These are phyloP conservation scores for Decorospora gaudefroyi DNA, from an alignment of 2,329 filamentous ascomycete species.

Conservation along the genomic window DNA sequence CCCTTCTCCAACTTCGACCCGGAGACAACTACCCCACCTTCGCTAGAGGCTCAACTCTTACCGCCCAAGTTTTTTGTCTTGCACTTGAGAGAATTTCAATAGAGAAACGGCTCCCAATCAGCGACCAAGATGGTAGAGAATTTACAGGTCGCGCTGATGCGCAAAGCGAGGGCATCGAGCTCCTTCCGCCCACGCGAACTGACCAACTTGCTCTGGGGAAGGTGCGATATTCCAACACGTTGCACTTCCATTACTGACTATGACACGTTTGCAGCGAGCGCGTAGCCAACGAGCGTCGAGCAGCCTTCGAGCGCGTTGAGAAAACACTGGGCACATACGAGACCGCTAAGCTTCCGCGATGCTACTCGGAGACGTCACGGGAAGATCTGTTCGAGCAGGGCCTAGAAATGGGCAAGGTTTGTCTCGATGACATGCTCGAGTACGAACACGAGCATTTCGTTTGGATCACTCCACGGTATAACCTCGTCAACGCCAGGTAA, in stretches of 20 bases:
- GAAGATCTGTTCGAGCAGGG: constrained; percentile 32
- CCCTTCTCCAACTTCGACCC: too few species aligned
- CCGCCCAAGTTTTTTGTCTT: too few species aligned
- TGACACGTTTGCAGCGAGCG: constrained; percentile 10
- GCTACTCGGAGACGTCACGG: constrained; percentile 31
- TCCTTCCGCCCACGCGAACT: constrained; percentile 15
- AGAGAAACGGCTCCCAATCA: too few species aligned
- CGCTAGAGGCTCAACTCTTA: too few species aligned
- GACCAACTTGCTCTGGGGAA: constrained; percentile 5
- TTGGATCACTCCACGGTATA: constrained; percentile 18
- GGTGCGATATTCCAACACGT: not conserved
- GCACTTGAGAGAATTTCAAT: too few species aligned
- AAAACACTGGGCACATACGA: constrained; percentile 17
- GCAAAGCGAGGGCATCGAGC: constrained; percentile 11
- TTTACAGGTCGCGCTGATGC: constrained; percentile 14
- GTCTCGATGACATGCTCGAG: constrained; percentile 29
- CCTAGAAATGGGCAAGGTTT: constrained; percentile 26
- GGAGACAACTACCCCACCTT: too few species aligned
- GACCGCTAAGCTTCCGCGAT: constrained; percentile 27
- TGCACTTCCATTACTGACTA: not conserved
- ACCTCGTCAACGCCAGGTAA: constrained; percentile 18
- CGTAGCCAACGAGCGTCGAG: constrained; percentile 16
- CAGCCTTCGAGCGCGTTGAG: constrained; percentile 24
- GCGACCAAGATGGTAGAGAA: constrained; percentile 10
- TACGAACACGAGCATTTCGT: constrained; percentile 29